phyloP scores from a whole-genome alignment of 2,329 filamentous ascomycete species.

The Exophiala sideris region DNA sequence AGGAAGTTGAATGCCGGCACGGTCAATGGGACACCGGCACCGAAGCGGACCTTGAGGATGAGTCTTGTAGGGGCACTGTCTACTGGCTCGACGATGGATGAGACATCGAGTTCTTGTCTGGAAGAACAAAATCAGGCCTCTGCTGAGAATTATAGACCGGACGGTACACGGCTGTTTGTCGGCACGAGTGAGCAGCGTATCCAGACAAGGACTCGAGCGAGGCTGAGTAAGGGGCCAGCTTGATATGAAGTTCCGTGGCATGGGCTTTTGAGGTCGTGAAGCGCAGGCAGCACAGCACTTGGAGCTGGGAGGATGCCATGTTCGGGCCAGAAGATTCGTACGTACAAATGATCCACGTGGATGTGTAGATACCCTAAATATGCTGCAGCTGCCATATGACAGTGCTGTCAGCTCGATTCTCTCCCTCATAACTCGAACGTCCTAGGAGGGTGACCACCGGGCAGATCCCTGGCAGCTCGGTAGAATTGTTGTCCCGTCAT shows the following conservation, averaged over 20 bases:
- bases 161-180: too few species aligned
- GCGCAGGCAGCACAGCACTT: not conserved
- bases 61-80: slow-evolving; percentile 11
- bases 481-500: not conserved
- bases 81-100: not conserved
- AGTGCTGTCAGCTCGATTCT: too few species aligned
- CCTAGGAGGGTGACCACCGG: too few species aligned
- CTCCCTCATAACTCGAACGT: too few species aligned
- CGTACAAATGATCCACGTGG: too few species aligned
- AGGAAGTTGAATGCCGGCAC: slow-evolving; percentile 23
- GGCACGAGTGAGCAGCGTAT: not conserved
- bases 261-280: not conserved
- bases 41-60: slow-evolving; percentile 13
- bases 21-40: slow-evolving; percentile 21
- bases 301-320: too few species aligned
- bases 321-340: too few species aligned
- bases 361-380: too few species aligned
- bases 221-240: not conserved
- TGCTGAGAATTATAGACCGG: not conserved
- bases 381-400: too few species aligned
- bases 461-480: not conserved
- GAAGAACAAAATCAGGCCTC: not conserved
- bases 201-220: slow-evolving; percentile 7
- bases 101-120: not conserved
- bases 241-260: not conserved